A percentile compares a stretch with the other conserved stretches of the same genome.
These are phyloP conservation scores for Zopfochytrium polystomum DNA, from an alignment of 371 early-diverging fungal genomes.

Conservation along the genomic window DNA sequence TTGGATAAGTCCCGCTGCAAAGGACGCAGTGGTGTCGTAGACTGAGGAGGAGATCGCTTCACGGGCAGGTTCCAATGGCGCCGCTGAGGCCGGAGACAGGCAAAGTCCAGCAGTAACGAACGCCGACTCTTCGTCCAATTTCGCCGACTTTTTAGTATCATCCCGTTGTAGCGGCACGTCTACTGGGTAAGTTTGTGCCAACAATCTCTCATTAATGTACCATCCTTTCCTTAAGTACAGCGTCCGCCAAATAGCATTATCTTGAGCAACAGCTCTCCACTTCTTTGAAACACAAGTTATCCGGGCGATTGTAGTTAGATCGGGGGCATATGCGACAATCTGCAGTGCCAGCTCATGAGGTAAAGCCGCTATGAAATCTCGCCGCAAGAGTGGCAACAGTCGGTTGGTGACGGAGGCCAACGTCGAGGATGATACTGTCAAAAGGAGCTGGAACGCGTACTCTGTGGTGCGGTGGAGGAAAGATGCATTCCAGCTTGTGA, in stretches of 20 bases:
- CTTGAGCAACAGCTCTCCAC: constrained; percentile 61
- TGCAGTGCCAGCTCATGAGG: constrained; percentile 64
- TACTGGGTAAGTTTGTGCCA: not conserved
- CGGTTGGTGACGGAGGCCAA: constrained; percentile 55
- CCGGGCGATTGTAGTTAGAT: constrained; percentile 41
- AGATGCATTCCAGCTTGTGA: too few relatives aligned
- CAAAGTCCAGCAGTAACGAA: not conserved
- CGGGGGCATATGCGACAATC: constrained; percentile 58
- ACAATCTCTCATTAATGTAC: not conserved
- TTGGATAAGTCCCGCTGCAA: too few relatives aligned
- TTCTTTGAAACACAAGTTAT: constrained; percentile 56
- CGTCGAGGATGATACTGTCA: constrained; percentile 56
- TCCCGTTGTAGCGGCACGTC: not conserved
- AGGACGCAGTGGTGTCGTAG: constrained; percentile 7
- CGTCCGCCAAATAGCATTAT: constrained; percentile 65
- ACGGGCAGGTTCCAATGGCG: not conserved
- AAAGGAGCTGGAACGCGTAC: constrained; percentile 64
- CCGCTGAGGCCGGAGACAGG: not conserved
- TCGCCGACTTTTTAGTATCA: not conserved
- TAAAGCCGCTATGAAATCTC: constrained; percentile 43
- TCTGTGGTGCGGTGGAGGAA: too few relatives aligned
- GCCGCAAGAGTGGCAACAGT: constrained; percentile 60
- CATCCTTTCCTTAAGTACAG: constrained; percentile 22
- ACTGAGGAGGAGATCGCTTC: constrained; percentile 8
- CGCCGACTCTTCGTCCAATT: not conserved